Evolutionary conservation across 352 stramenopile species (phyloP), one percentile per base, ranked within the genome.

Genomic region (Phytopythium chamaehyphon): DNA sequence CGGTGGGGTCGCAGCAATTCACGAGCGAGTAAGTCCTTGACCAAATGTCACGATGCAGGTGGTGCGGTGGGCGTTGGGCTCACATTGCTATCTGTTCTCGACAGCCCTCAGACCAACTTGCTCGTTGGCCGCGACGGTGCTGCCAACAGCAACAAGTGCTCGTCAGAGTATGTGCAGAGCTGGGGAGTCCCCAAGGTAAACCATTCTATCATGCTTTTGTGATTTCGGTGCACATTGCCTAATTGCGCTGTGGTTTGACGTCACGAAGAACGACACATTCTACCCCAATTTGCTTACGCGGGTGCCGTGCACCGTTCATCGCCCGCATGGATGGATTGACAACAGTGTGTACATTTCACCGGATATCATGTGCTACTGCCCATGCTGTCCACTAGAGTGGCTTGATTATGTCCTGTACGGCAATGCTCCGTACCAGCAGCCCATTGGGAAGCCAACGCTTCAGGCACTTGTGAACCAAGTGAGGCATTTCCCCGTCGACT

Each of bases 401-500:
- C 57, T 93, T 18, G 83, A 93, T 66, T 93, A 93, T 59, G 73
- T 91, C 24, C 66, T 93, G 1, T 87, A 84, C 37, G 81, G 71
- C 52, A 9, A 48, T 86, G 73, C 54, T 50, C 83, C 80, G 8
- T 93, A 89, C 28, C 76, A 91, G 55, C 83, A 93, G 43, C 83
- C 83, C 0, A 57, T 78, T 6, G 48, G 21, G 3, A 40, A 54
- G 2, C 69, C 80, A 18, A 90, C 80, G 6, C 57, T 93, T 6
- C 51, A 90, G 64, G 72, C 69, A 24, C 57, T 71, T 38, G 61
- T 76, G 40, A 80, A 86, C 22, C 70, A 79, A 62, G 73, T 88
- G 14, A 14, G 48, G 15, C 62, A 58, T 22, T 91, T 93, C 44
- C 57, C 64, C 3, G 78, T 77, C 22, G 73, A 85, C 43, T 93